Base-by-base conservation (phyloP, 139 green algal genomes). In the Chlorella sp. region DNA sequence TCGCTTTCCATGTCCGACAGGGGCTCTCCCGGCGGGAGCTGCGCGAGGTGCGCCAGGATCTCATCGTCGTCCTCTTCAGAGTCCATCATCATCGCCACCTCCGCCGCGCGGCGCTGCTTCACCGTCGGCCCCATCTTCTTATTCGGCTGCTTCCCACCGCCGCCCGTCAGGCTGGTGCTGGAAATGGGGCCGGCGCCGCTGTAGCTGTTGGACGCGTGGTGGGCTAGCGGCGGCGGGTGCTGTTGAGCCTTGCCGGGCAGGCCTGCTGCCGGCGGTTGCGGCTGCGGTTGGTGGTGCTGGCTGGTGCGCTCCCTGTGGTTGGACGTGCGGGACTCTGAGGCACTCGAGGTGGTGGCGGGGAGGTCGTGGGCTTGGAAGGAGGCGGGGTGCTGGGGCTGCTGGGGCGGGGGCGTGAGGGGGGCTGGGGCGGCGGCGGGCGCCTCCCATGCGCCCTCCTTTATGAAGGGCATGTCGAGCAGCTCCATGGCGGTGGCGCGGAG, bases 391-490 rank as follows among this genome's bases (percentile, higher is more conserved):
- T n/a, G n/a, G n/a, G n/a, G n/a, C 10, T 55, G 17, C 42, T 55
- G 42, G 42, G 42, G 42, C n/a, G n/a, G n/a, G n/a, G n/a, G n/a
- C n/a, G n/a, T n/a, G 10, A 17, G 10, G 42, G 42, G 42, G 10
- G 10, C 42, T 55, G 42, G 10, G 42, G 42, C 17, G 42, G 42
- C 10, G 10, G 42, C 42, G 10, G 42, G 42, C 17, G 42, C 63
- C 63, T 69, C 63, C 63, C 63, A 69, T 27, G 63, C 63, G 3
- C 63, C 63, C 63, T 69, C 77, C 6, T 65, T 24, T 34, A 91
- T 83, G 77, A 84, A 91, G 5, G 86, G 81, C 73, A 87, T 74
- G 1, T 67, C 33, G 69, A 90, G 70, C 74, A 89, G 82, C 80
- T 88, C 64, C 0, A 70, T 62, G 17, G 79, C 81, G 0, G 69